Conservation (phyloP, 2,329 filamentous ascomycete species). For the Stachybotrys elegans region DNA sequence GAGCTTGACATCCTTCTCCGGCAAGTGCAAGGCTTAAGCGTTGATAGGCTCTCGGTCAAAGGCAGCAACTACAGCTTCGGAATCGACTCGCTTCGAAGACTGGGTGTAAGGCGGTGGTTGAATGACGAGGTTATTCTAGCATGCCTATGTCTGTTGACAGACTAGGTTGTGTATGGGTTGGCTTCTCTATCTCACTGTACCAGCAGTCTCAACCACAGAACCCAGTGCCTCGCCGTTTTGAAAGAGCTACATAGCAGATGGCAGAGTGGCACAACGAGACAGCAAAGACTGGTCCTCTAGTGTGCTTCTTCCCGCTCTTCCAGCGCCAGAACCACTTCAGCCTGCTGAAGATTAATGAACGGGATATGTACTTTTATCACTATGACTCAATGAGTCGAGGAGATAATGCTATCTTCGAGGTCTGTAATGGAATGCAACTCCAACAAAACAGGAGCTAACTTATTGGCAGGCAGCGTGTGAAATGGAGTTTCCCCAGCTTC, state of each 20-base stretch:
- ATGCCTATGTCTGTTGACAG: conserved; percentile 9
- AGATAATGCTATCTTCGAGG: conserved; percentile 1
- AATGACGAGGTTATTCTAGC: conserved; percentile 3
- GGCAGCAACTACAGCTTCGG: neutral
- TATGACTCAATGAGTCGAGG: conserved; percentile 4
- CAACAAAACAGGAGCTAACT: neutral
- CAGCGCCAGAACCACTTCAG: conserved; percentile 6
- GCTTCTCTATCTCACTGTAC: conserved; percentile 9
- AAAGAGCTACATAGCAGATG: conserved; percentile 6
- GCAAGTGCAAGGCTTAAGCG: neutral
- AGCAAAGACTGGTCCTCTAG: neutral
- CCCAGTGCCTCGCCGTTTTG: conserved; percentile 5
- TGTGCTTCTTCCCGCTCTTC: conserved; percentile 7
- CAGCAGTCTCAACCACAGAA: neutral
- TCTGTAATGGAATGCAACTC: neutral
- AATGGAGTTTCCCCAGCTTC: conserved; percentile 3
- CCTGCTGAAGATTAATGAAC: conserved; percentile 7
- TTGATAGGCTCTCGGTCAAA: neutral
- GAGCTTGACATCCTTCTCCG: conserved; percentile 3
- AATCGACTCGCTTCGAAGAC: neutral
- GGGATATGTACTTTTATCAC: conserved; percentile 3
- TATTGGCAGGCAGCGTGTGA: neutral
- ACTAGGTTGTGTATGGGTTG: conserved; percentile 5
- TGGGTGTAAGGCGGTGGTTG: neutral
- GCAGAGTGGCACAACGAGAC: conserved; percentile 3